Evolutionary conservation across 257 asterid species (phyloP).

Genomic region (Nicotiana sylvestris): DNA sequence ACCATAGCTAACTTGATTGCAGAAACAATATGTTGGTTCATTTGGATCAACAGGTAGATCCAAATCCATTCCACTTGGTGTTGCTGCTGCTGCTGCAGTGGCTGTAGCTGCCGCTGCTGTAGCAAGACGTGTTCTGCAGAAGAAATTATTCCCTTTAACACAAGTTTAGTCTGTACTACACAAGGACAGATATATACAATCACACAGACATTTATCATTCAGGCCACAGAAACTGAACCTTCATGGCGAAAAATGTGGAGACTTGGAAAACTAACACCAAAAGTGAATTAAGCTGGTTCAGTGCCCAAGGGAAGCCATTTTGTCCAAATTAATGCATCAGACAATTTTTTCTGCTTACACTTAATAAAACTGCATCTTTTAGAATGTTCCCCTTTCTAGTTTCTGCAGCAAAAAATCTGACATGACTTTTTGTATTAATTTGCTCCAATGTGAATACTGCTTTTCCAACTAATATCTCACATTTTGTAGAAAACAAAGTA

Average conservation of each 20-base stretch:
- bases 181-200: neutral
- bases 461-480: neutral
- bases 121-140: constrained; percentile 73
- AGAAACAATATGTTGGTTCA: constrained; percentile 91
- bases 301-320: neutral
- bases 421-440: neutral
- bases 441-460: neutral
- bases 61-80: constrained; percentile 64
- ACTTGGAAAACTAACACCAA: neutral
- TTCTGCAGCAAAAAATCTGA: neutral
- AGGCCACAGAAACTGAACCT: neutral
- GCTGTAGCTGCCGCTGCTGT: constrained; percentile 43
- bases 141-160: neutral
- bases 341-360: neutral
- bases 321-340: neutral
- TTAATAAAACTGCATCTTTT: neutral
- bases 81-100: constrained; percentile 42
- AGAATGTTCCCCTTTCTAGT: neutral
- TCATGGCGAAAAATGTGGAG: neutral
- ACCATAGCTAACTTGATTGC: constrained; percentile 99
- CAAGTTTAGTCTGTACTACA: neutral
- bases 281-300: neutral
- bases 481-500: neutral
- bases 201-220: neutral
- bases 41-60: constrained; percentile 97